A percentile compares a stretch with the other conserved stretches of the same genome.
Conservation (phyloP, 2,329 filamentous ascomycete genomes). For the Stagonosporopsis vannaccii region DNA sequence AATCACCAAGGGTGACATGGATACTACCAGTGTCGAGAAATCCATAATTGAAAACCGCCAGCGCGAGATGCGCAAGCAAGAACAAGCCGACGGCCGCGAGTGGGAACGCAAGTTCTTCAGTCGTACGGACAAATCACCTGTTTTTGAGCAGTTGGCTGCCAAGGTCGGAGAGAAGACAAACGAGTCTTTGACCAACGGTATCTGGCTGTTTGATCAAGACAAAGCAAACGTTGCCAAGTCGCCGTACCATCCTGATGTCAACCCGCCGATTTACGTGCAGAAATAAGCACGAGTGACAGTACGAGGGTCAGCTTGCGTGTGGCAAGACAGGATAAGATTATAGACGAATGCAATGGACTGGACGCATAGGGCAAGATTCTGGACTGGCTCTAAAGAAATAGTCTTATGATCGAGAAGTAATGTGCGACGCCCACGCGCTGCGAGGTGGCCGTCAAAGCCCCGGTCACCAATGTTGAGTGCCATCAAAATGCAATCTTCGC, state of each 20-base stretch:
- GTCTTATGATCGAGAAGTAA: not conserved
- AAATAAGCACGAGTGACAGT: not conserved
- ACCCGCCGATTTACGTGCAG: conserved; percentile 37
- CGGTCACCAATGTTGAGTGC: not conserved
- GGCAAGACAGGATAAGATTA: not conserved
- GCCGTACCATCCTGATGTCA: conserved; percentile 40
- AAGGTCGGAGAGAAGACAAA: conserved; percentile 60
- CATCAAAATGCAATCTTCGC: not conserved
- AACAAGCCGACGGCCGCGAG: conserved; percentile 74
- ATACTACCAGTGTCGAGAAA: conserved; percentile 79
- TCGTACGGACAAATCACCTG: conserved; percentile 48
- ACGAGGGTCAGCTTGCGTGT: not conserved
- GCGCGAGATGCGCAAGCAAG: conserved; percentile 75
- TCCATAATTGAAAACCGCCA: conserved; percentile 89
- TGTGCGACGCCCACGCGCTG: not conserved
- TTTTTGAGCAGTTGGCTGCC: conserved; percentile 58
- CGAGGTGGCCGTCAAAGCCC: not conserved
- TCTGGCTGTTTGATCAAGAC: conserved; percentile 71
- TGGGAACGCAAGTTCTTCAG: conserved; percentile 90
- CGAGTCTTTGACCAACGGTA: conserved; percentile 70
- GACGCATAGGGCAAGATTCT: not conserved
- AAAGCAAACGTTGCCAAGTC: conserved; percentile 51
- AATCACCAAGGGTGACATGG: conserved; percentile 84
- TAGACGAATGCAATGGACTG: conserved; percentile 1
- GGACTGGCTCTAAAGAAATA: not conserved